A percentile compares a stretch with the other conserved stretches of the same genome.
These are phyloP conservation scores for Lipomyces chichibuensis DNA, from an alignment of 805 yeast genomes.

Conservation along the genomic window DNA sequence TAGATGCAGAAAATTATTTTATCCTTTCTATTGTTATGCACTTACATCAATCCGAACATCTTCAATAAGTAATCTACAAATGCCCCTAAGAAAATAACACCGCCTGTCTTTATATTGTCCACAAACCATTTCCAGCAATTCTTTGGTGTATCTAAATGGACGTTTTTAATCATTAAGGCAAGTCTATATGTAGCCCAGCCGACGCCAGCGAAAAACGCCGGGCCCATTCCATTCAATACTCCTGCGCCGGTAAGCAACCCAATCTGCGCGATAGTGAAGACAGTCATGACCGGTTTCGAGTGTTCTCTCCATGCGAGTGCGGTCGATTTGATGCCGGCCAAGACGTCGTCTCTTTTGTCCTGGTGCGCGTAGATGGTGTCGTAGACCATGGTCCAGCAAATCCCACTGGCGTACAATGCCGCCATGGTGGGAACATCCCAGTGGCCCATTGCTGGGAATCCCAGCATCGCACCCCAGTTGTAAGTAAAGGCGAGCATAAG, in stretches of 20 bases:
- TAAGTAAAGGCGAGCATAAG: conserved; percentile 76
- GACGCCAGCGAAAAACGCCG: conserved; percentile 71
- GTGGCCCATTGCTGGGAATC: conserved; percentile 95
- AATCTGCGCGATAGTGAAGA: conserved; percentile 69
- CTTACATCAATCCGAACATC: background rate
- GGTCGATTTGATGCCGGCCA: conserved; percentile 92
- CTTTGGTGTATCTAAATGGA: conserved; percentile 75
- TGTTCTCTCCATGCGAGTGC: conserved; percentile 92
- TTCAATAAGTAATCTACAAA: conserved; percentile 44
- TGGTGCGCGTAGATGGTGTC: conserved; percentile 98
- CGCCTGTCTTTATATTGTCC: conserved; percentile 70
- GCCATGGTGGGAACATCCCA: conserved; percentile 70
- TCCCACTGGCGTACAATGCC: conserved; percentile 75
- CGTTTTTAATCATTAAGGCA: conserved; percentile 66
- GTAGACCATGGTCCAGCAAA: conserved; percentile 92
- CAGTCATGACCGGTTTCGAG: conserved; percentile 69
- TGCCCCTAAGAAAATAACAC: conserved; percentile 44
- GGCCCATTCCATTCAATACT: conserved; percentile 75
- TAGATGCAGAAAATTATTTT: background rate
- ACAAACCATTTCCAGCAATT: conserved; percentile 83
- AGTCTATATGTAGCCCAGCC: conserved; percentile 71
- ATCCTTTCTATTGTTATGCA: background rate
- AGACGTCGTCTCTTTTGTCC: conserved; percentile 83
- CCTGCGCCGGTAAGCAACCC: conserved; percentile 70
- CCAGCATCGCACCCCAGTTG: conserved; percentile 92